These are phyloP conservation scores for Farysia itapuensis DNA, from an alignment of 1,284 basidiomycete species.

Conservation along the genomic window DNA sequence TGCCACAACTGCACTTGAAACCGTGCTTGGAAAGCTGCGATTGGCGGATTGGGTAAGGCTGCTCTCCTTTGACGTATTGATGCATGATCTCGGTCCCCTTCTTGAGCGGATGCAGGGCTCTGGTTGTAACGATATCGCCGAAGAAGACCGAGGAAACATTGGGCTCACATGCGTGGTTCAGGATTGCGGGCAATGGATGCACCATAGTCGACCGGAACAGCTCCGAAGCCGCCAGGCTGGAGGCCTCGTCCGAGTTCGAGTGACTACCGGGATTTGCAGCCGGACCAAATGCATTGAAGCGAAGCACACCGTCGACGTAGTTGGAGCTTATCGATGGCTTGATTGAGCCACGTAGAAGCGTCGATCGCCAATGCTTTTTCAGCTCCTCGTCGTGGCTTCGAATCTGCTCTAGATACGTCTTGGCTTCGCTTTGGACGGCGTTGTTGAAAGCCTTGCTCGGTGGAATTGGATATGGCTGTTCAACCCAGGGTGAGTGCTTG, in stretches of 20 bases:
- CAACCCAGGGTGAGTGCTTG: slow-evolving; percentile 33
- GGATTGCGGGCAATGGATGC: slow-evolving; percentile 56
- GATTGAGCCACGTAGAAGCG: slow-evolving; percentile 5
- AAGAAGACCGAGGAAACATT: slow-evolving; percentile 58
- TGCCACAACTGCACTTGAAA: slow-evolving; percentile 48
- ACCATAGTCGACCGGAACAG: slow-evolving; percentile 54
- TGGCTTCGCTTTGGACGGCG: slow-evolving; percentile 5
- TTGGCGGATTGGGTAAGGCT: slow-evolving; percentile 43
- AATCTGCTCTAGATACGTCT: slow-evolving; percentile 1
- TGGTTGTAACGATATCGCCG: slow-evolving; percentile 54
- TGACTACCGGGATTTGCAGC: slow-evolving; percentile 41
- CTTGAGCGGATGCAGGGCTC: slow-evolving; percentile 46
- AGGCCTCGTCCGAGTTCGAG: slow-evolving; percentile 1
- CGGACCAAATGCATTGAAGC: slow-evolving; percentile 59
- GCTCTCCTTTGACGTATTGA: slow-evolving; percentile 56
- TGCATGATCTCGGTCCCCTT: slow-evolving; percentile 57
- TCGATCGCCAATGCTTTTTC: slow-evolving; percentile 1
- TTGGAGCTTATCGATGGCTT: slow-evolving; percentile 33
- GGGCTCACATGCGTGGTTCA: slow-evolving; percentile 58
- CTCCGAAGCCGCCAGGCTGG: slow-evolving; percentile 5
- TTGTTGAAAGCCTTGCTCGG: slow-evolving; percentile 10
- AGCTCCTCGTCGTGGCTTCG: slow-evolving; percentile 1
- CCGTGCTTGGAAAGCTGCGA: slow-evolving; percentile 55
- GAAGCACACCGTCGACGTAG: slow-evolving; percentile 57
- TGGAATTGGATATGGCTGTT: slow-evolving; percentile 42